Evolutionary conservation across 1,284 basidiomycete genomes (phyloP).

Genomic region (Cryptococcus sp.): DNA sequence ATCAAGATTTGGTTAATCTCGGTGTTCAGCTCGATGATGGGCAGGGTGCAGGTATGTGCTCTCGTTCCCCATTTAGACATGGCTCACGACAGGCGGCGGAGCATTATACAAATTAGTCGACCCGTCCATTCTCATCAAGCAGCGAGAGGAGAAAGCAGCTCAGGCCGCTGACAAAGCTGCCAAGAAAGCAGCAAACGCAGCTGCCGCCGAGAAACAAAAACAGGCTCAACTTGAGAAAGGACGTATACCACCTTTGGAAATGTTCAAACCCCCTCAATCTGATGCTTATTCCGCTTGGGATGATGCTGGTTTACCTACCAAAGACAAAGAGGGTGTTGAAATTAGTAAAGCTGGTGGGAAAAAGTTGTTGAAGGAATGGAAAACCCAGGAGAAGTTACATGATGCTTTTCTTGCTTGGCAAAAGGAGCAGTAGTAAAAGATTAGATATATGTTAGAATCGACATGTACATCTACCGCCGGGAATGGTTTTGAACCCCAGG

Average conservation of each 20-base stretch:
- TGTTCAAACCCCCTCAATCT: slow-evolving; percentile 81
- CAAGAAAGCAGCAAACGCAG: slow-evolving; percentile 70
- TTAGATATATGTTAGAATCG: too few species aligned
- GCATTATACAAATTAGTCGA: slow-evolving; percentile 91
- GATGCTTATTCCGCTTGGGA: slow-evolving; percentile 76
- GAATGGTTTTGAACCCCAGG: neutral
- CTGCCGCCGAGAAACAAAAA: slow-evolving; percentile 66
- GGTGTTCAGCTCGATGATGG: slow-evolving; percentile 91
- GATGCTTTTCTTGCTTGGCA: slow-evolving; percentile 56
- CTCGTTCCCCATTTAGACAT: slow-evolving; percentile 6
- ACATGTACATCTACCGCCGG: too few species aligned
- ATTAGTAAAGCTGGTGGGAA: slow-evolving; percentile 78
- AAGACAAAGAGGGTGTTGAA: slow-evolving; percentile 77
- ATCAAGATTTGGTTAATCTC: slow-evolving; percentile 82
- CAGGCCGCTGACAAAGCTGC: slow-evolving; percentile 69
- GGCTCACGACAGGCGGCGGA: slow-evolving; percentile 65
- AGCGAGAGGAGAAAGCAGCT: slow-evolving; percentile 84
- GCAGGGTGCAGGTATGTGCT: slow-evolving; percentile 66
- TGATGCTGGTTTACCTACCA: slow-evolving; percentile 75
- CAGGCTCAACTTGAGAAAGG: slow-evolving; percentile 82
- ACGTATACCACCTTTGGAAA: slow-evolving; percentile 63
- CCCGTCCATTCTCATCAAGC: slow-evolving; percentile 73
- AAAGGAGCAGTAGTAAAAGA: slow-evolving; percentile 12
- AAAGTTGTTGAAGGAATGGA: slow-evolving; percentile 74
- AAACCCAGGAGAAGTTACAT: slow-evolving; percentile 71